These are phyloP conservation scores for Populus hybrid DNA, from an alignment of 441 rosid genomes.

Conservation along the genomic window DNA sequence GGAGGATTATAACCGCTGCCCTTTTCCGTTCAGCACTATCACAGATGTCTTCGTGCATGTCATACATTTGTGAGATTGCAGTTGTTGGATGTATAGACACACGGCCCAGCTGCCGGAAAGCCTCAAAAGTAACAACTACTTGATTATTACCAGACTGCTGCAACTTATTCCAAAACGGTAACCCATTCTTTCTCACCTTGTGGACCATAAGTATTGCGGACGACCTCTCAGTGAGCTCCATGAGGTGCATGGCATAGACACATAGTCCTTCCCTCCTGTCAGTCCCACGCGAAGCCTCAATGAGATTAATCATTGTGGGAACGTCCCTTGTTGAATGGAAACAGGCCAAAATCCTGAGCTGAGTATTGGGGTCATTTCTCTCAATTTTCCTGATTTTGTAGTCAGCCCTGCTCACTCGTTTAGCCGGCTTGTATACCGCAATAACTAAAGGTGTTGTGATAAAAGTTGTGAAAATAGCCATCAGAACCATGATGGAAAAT, in stretches of 20 bases:
- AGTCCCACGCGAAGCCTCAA: slow-evolving; percentile 72
- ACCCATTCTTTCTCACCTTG: slow-evolving; percentile 76
- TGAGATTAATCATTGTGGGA: slow-evolving; percentile 61
- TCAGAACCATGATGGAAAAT: slow-evolving; percentile 78
- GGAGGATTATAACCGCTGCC: slow-evolving; percentile 61
- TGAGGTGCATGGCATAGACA: slow-evolving; percentile 75
- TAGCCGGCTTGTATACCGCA: slow-evolving; percentile 78
- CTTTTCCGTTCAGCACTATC: slow-evolving; percentile 56
- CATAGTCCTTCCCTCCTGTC: slow-evolving; percentile 51
- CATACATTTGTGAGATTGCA: slow-evolving; percentile 64
- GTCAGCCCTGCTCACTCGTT: slow-evolving; percentile 33
- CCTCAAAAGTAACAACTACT: slow-evolving; percentile 82
- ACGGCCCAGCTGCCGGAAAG: slow-evolving; percentile 60
- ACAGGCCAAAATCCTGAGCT: slow-evolving; percentile 54
- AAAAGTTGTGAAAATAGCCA: slow-evolving; percentile 90
- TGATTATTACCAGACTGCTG: slow-evolving; percentile 37
- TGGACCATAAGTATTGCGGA: slow-evolving; percentile 91
- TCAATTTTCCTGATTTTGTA: slow-evolving; percentile 47
- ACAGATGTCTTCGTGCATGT: slow-evolving; percentile 78
- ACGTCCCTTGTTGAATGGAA: slow-evolving; percentile 51
- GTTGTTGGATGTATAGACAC: slow-evolving; percentile 85
- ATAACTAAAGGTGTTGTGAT: slow-evolving; percentile 80
- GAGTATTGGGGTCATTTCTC: slow-evolving; percentile 42
- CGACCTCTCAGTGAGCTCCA: slow-evolving; percentile 82
- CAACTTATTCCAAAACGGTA: slow-evolving; percentile 74